These are phyloP conservation scores for Piloderma croceum DNA, from an alignment of 768 basidiomycete genomes.

Conservation along the genomic window DNA sequence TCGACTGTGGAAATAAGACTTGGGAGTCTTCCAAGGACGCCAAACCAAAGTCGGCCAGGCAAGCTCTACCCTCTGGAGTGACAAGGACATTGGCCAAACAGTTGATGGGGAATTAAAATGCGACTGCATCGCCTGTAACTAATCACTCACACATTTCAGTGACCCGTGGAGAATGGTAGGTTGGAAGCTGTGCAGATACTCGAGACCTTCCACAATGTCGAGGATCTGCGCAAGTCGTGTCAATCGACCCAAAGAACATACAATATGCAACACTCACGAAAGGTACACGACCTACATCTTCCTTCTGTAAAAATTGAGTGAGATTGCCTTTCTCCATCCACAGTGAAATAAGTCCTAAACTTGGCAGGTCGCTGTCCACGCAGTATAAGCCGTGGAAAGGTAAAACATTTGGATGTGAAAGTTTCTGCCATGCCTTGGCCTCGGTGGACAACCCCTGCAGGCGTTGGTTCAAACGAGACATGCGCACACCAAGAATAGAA, in stretches of 20 bases:
- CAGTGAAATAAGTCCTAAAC: slow-evolving; percentile 31
- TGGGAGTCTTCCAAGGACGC: too few relatives aligned
- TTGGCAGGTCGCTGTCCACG: slow-evolving; percentile 11
- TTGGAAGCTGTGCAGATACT: slow-evolving; percentile 27
- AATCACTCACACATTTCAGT: slow-evolving; percentile 21
- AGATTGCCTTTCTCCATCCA: slow-evolving; percentile 35
- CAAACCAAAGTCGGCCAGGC: too few relatives aligned
- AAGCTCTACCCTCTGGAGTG: too few relatives aligned
- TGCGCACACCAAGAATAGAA: too few relatives aligned
- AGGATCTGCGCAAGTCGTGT: slow-evolving; percentile 20
- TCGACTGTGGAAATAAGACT: too few relatives aligned
- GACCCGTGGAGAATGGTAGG: slow-evolving; percentile 18
- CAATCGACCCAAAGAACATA: too few relatives aligned
- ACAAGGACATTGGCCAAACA: too few relatives aligned
- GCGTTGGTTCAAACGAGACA: too few relatives aligned
- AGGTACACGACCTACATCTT: slow-evolving; percentile 19
- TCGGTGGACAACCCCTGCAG: slow-evolving; percentile 25
- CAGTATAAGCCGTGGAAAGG: slow-evolving; percentile 29
- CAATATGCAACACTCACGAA: slow-evolving; percentile 26
- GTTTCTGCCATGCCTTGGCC: slow-evolving; percentile 26
- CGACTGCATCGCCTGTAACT: too few relatives aligned
- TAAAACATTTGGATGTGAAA: slow-evolving; percentile 24
- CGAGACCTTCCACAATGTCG: slow-evolving; percentile 30
- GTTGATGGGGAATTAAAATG: too few relatives aligned
- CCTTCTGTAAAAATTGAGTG: slow-evolving; percentile 20